phyloP scores from a whole-genome alignment of 202 grass and related monocot species.

The Setaria italica region DNA sequence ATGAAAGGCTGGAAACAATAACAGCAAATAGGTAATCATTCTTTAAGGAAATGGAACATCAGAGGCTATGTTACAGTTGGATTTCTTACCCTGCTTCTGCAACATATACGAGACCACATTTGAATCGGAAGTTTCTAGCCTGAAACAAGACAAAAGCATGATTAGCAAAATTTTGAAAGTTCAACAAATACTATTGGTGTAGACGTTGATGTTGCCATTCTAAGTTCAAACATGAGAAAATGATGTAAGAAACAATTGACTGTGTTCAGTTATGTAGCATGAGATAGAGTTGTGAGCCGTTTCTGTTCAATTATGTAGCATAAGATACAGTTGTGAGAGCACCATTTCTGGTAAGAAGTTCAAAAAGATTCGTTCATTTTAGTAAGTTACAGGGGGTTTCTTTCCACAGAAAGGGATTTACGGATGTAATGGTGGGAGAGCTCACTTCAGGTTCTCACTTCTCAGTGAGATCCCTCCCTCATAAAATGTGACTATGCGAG shows the following conservation, averaged over 20 bases:
- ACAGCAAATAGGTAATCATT: background rate
- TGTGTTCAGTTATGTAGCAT: slow-evolving; percentile 22
- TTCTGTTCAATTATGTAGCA: no score
- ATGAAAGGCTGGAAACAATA: slow-evolving; percentile 7
- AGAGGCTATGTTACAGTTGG: slow-evolving; percentile 26
- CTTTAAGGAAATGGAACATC: slow-evolving; percentile 43
- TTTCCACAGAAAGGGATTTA: background rate
- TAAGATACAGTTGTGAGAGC: background rate
- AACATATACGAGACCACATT: slow-evolving; percentile 99
- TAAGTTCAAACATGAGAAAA: slow-evolving; percentile 26
- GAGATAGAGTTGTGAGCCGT: background rate
- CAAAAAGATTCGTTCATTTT: background rate
- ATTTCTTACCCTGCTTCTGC: slow-evolving; percentile 90
- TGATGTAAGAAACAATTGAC: slow-evolving; percentile 27
- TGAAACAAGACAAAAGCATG: slow-evolving; percentile 50
- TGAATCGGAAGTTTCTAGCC: slow-evolving; percentile 98
- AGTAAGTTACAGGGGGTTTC: background rate
- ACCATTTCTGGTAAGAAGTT: slow-evolving; percentile 22
- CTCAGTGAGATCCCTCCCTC: background rate
- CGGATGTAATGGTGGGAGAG: background rate
- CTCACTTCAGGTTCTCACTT: background rate
- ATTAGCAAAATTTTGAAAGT: slow-evolving; percentile 26
- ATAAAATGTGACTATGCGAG: background rate
- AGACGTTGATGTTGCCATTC: slow-evolving; percentile 28
- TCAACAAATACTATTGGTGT: background rate